These are phyloP conservation scores for Pseudocercospora vitis DNA, from an alignment of 2,329 filamentous ascomycete species.

Conservation along the genomic window DNA sequence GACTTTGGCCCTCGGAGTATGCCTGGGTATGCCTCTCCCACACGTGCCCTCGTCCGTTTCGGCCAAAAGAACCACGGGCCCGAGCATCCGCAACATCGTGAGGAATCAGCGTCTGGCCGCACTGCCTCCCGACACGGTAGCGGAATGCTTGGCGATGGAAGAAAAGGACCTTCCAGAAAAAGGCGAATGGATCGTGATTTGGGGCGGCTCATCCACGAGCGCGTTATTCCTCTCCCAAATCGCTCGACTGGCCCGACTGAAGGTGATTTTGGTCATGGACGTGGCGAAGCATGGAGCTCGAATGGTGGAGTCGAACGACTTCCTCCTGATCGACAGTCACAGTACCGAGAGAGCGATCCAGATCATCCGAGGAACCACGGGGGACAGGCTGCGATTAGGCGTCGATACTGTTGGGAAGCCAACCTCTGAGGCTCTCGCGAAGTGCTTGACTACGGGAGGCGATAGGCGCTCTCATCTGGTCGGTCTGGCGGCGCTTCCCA, in stretches of 20 bases:
- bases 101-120: conserved; percentile 42
- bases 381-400: conserved; percentile 17
- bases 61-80: conserved; percentile 9
- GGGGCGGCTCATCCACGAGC: conserved; percentile 47
- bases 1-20: conserved; percentile 46
- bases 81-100: conserved; percentile 27
- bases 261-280: conserved; percentile 54
- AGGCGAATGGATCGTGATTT: conserved; percentile 37
- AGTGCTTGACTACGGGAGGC: conserved; percentile 10
- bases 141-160: conserved; percentile 36
- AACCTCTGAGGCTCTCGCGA: conserved; percentile 20
- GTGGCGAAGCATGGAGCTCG: conserved; percentile 26
- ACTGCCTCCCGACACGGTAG: conserved; percentile 22
- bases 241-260: conserved; percentile 38
- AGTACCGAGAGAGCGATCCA: conserved; percentile 18
- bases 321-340: conserved; percentile 25
- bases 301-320: conserved; percentile 20
- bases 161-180: conserved; percentile 16
- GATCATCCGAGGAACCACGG: conserved; percentile 20
- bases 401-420: conserved; percentile 27
- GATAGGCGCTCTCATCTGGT: conserved; percentile 52
- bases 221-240: conserved; percentile 47
- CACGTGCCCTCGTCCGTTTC: not conserved
- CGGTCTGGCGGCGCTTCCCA: conserved; percentile 66
- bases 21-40: conserved; percentile 40